Conservation (phyloP, 257 asterid species). For the Penstemon barbatus region DNA sequence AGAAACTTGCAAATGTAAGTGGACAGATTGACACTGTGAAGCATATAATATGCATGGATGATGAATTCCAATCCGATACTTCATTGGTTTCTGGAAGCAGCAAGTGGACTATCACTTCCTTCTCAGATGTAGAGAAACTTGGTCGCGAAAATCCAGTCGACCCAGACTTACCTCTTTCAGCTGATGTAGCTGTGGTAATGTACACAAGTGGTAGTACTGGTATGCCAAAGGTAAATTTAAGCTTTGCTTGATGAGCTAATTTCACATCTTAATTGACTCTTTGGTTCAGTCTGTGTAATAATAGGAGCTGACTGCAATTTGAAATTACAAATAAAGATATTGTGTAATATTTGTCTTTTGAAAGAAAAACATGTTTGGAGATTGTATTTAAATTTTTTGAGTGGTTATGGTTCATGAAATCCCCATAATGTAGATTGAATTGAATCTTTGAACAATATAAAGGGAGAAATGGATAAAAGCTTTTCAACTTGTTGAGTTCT, state of each 20-base stretch:
- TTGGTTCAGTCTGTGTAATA: too few relatives aligned
- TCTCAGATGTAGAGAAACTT: conserved; percentile 66
- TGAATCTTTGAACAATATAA: too few relatives aligned
- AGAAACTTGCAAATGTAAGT: conserved; percentile 72
- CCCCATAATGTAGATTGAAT: too few relatives aligned
- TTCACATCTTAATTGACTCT: too few relatives aligned
- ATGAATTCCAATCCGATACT: conserved; percentile 59
- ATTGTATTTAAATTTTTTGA: too few relatives aligned
- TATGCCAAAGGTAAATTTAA: conserved; percentile 78
- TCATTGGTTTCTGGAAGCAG: conserved; percentile 47
- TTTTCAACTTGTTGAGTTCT: too few relatives aligned
- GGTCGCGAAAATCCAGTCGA: conserved; percentile 77
- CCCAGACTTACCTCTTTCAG: conserved; percentile 78
- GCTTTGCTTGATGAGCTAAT: background rate
- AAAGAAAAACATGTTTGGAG: too few relatives aligned
- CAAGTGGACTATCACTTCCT: conserved; percentile 68
- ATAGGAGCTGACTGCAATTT: too few relatives aligned
- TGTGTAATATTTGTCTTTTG: too few relatives aligned
- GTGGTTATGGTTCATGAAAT: too few relatives aligned
- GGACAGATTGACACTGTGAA: conserved; percentile 92
- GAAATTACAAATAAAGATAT: too few relatives aligned
- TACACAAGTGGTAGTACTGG: conserved; percentile 99
- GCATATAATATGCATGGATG: conserved; percentile 83
- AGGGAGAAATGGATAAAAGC: too few relatives aligned
- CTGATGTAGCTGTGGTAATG: conserved; percentile 97